Percentiles rank a stretch among this genome's conserved stretches.
These are phyloP conservation scores for Cladosporium velox DNA, from an alignment of 2,329 filamentous ascomycete species.

Conservation along the genomic window DNA sequence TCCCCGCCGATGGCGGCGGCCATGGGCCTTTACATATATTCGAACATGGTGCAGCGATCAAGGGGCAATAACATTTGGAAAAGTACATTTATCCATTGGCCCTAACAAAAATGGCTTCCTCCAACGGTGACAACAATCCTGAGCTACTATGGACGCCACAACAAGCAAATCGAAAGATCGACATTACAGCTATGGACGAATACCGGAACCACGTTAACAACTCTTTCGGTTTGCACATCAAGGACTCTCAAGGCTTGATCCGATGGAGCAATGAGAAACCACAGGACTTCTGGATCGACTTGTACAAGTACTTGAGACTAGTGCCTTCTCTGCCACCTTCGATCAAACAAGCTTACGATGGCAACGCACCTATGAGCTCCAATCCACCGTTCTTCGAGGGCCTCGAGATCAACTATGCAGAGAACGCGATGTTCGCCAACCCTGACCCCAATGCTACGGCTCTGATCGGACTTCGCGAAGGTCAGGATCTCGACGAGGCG, in stretches of 20 bases:
- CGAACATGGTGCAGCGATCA: not conserved
- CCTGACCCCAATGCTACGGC: conserved; percentile 40
- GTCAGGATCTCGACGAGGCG: conserved; percentile 38
- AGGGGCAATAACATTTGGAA: not conserved
- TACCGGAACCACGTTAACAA: conserved; percentile 38
- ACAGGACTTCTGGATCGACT: conserved; percentile 48
- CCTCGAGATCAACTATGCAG: conserved; percentile 43
- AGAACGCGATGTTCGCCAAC: conserved; percentile 44
- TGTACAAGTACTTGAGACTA: conserved; percentile 44
- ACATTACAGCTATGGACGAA: conserved; percentile 34
- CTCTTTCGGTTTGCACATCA: conserved; percentile 29
- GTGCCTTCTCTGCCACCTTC: conserved; percentile 38
- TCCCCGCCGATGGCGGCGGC: conserved; percentile 2
- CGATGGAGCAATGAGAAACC: conserved; percentile 43
- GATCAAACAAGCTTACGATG: conserved; percentile 42
- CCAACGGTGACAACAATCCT: not conserved
- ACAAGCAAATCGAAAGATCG: conserved; percentile 16
- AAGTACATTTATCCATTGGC: not conserved
- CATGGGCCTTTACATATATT: not conserved
- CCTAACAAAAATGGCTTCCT: not conserved
- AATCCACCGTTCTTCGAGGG: conserved; percentile 45
- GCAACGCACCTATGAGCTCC: conserved; percentile 39
- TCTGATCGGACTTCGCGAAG: conserved; percentile 45
- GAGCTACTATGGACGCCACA: conserved; percentile 33
- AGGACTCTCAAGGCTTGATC: conserved; percentile 41